These are phyloP conservation scores for Torulaspora maleeae DNA, from an alignment of 805 yeast species.

Conservation along the genomic window DNA sequence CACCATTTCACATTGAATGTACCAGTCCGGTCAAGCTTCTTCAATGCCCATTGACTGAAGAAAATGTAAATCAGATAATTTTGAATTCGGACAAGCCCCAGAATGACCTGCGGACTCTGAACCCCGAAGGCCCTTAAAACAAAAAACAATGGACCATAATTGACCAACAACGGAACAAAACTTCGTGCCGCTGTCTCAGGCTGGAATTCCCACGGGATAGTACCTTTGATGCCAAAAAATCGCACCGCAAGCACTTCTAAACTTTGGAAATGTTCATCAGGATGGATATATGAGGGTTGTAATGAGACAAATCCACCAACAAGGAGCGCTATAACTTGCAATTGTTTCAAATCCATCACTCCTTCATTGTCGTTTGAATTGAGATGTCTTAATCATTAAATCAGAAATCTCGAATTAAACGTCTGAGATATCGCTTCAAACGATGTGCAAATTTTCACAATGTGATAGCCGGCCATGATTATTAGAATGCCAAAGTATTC, in stretches of 20 bases:
- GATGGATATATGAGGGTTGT: constrained; percentile 84
- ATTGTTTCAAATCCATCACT: background rate
- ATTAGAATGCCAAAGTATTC: background rate
- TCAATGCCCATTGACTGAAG: constrained; percentile 41
- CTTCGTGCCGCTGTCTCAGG: constrained; percentile 53
- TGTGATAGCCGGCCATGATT: background rate
- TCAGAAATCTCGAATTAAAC: too few relatives aligned
- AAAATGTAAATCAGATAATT: constrained; percentile 38
- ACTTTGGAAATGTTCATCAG: constrained; percentile 96
- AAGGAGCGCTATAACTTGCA: background rate
- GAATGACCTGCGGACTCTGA: constrained; percentile 44
- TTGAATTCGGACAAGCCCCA: constrained; percentile 52
- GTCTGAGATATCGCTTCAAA: background rate
- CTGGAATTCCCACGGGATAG: constrained; percentile 81
- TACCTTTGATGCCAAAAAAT: constrained; percentile 18
- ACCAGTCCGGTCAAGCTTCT: constrained; percentile 42
- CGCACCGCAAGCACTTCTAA: constrained; percentile 54
- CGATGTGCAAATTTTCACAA: constrained; percentile 6
- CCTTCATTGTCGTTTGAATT: too few relatives aligned
- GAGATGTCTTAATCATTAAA: too few relatives aligned
- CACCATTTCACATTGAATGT: constrained; percentile 43
- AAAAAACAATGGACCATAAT: constrained; percentile 59
- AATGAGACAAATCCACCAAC: constrained; percentile 50
- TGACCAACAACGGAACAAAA: constrained; percentile 56
- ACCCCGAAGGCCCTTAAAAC: constrained; percentile 13